These are phyloP conservation scores for Colletotrichum sp. DNA, from an alignment of 2,329 filamentous ascomycete genomes.

Conservation along the genomic window DNA sequence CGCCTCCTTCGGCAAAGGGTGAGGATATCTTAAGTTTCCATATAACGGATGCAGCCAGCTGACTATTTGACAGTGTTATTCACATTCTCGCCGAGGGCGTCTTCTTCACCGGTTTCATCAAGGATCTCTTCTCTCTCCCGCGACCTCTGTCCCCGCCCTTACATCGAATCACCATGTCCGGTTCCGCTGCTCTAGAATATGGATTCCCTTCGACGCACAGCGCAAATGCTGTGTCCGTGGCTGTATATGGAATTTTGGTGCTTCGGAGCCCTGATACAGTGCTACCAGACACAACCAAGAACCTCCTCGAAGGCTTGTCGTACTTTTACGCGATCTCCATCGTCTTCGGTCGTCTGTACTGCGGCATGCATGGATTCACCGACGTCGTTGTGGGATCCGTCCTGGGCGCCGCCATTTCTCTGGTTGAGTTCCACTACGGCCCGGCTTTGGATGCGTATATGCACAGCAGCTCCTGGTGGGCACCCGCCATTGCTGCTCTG, in stretches of 20 bases:
- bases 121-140: conserved; percentile 92
- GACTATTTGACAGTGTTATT: conserved; percentile 55
- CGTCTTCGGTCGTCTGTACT: conserved; percentile 89
- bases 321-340: conserved; percentile 92
- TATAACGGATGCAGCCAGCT: neutral
- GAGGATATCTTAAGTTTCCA: conserved; percentile 42
- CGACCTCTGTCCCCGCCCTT: conserved; percentile 91
- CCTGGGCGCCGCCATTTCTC: conserved; percentile 71
- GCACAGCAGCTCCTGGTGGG: conserved; percentile 66
- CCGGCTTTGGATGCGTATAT: conserved; percentile 74
- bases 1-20: conserved; percentile 85
- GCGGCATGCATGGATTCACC: conserved; percentile 97
- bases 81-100: conserved; percentile 81
- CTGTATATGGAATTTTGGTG: conserved; percentile 79
- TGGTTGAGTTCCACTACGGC: conserved; percentile 65
- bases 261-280: conserved; percentile 70
- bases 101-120: conserved; percentile 90
- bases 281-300: conserved; percentile 61
- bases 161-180: conserved; percentile 96
- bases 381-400: conserved; percentile 84
- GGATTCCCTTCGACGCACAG: conserved; percentile 97
- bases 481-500: conserved; percentile 67
- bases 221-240: conserved; percentile 94
- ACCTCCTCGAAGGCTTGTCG: conserved; percentile 69
- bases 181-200: conserved; percentile 92